phyloP scores from a whole-genome alignment of 345 rosid genomes.

The Laguncularia racemosa region DNA sequence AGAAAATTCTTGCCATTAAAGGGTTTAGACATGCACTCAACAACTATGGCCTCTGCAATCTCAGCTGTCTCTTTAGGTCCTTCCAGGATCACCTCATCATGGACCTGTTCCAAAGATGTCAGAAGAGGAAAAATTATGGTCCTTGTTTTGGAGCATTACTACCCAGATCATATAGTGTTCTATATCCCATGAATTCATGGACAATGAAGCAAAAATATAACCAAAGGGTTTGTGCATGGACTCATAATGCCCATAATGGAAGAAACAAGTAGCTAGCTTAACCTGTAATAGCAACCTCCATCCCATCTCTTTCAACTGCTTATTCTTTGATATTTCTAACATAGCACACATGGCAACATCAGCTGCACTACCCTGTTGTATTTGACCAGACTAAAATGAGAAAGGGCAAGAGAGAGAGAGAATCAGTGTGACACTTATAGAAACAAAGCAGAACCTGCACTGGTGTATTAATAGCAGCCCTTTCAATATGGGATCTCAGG shows the following conservation, averaged over 20 bases:
- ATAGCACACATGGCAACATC: conserved; percentile 98
- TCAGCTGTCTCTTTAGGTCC: conserved; percentile 89
- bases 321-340: conserved; percentile 68
- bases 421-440: neutral
- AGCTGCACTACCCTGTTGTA: conserved; percentile 92
- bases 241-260: neutral
- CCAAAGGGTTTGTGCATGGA: too few relatives aligned
- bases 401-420: conserved; percentile 7
- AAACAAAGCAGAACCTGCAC: conserved; percentile 58
- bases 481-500: conserved; percentile 53
- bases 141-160: neutral
- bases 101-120: conserved; percentile 45
- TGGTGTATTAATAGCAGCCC: conserved; percentile 95
- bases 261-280: conserved; percentile 3
- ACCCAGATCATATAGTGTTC: too few relatives aligned
- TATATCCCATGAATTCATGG: too few relatives aligned
- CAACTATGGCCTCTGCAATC: conserved; percentile 71
- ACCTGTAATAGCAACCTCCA: conserved; percentile 96
- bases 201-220: too few relatives aligned
- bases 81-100: conserved; percentile 96
- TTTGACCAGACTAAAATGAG: conserved; percentile 3
- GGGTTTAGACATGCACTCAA: conserved; percentile 86
- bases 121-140: neutral
- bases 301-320: conserved; percentile 56
- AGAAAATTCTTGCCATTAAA: conserved; percentile 69